Conservation (phyloP, 345 rosid species). For the Turritis glabra region DNA sequence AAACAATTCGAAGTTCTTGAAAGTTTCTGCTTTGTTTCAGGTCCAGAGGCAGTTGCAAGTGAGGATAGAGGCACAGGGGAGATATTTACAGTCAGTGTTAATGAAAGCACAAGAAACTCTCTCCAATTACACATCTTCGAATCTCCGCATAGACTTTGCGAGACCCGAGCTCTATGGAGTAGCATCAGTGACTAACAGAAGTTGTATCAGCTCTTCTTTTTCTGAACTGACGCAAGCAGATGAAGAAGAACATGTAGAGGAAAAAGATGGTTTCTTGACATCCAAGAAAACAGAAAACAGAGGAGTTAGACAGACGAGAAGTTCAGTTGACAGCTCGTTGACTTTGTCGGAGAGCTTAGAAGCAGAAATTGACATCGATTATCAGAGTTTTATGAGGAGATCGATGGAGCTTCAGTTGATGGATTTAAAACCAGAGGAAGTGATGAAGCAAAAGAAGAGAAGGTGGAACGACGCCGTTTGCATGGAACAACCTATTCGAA, state of each 20-base stretch:
- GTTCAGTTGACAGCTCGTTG: conserved; percentile 71
- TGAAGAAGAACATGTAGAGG: not conserved
- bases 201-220: conserved; percentile 51
- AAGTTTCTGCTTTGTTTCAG: conserved; percentile 39
- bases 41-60: conserved; percentile 74
- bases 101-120: conserved; percentile 83
- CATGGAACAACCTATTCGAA: not conserved
- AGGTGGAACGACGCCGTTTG: conserved; percentile 25
- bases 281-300: conserved; percentile 10
- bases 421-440: conserved; percentile 42
- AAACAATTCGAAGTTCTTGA: not conserved
- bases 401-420: conserved; percentile 50
- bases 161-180: conserved; percentile 59
- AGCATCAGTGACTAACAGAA: conserved; percentile 52
- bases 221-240: conserved; percentile 34
- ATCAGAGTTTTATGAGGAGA: conserved; percentile 9
- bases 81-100: conserved; percentile 68
- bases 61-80: conserved; percentile 78
- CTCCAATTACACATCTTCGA: conserved; percentile 51
- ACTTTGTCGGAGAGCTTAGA: conserved; percentile 69
- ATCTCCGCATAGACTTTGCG: conserved; percentile 49
- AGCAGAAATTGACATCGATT: conserved; percentile 38
- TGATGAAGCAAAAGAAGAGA: conserved; percentile 51
- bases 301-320: conserved; percentile 23
- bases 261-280: not conserved